Conservation (phyloP, 441 rosid genomes). For the Aleurites moluccanus region DNA sequence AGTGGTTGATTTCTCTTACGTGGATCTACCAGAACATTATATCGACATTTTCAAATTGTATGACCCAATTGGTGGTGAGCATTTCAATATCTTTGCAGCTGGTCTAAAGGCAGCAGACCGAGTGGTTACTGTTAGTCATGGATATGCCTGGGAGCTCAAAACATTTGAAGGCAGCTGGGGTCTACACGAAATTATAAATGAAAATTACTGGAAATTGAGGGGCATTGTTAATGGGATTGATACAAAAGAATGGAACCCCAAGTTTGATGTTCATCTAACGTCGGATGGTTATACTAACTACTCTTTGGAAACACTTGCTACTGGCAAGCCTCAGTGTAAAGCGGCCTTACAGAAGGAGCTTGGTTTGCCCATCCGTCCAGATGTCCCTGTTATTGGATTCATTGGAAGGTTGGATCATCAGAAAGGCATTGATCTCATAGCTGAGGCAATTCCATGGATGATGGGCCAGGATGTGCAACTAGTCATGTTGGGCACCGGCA, state of each 20-base stretch:
- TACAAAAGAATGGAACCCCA: conserved; percentile 78
- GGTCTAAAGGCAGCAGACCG: conserved; percentile 92
- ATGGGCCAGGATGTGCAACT: conserved; percentile 82
- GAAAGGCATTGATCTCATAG: conserved; percentile 94
- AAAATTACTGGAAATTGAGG: conserved; percentile 73
- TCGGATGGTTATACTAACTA: conserved; percentile 84
- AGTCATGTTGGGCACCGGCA: conserved; percentile 84
- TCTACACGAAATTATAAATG: conserved; percentile 76
- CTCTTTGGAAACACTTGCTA: conserved; percentile 60
- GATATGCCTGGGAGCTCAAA: conserved; percentile 90
- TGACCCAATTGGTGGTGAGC: conserved; percentile 96
- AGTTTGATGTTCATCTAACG: conserved; percentile 54
- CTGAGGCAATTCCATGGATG: conserved; percentile 96
- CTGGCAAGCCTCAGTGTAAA: conserved; percentile 85
- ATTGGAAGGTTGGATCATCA: conserved; percentile 93
- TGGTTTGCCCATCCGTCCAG: conserved; percentile 64
- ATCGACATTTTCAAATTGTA: conserved; percentile 68
- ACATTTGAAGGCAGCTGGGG: conserved; percentile 98
- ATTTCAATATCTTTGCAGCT: conserved; percentile 86
- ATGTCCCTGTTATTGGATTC: conserved; percentile 84
- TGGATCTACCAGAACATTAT: conserved; percentile 70
- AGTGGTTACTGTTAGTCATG: conserved; percentile 87
- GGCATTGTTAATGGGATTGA: conserved; percentile 95
- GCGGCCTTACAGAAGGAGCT: conserved; percentile 90
- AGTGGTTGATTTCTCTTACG: conserved; percentile 56